Percentiles rank a stretch among this genome's conserved stretches.
These are phyloP conservation scores for Cordia subcordata DNA, from an alignment of 257 asterid species.

Conservation along the genomic window DNA sequence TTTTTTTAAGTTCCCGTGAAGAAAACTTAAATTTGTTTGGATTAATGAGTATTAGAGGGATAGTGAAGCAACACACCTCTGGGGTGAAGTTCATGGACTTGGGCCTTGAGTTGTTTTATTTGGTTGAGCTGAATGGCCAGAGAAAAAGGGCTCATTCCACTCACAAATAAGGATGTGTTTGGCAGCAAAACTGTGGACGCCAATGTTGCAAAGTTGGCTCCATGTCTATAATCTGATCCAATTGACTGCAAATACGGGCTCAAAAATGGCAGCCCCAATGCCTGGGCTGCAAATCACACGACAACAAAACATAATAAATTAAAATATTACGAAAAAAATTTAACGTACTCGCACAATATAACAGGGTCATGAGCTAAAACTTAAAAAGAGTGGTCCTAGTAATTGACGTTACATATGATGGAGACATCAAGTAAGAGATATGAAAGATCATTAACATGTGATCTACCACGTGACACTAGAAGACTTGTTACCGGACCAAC, in stretches of 20 bases:
- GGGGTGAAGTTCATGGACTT: constrained; percentile 32
- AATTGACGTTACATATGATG: no score
- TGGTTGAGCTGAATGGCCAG: constrained; percentile 61
- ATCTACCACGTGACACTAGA: no score
- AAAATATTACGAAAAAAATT: no score
- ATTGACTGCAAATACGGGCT: constrained; percentile 64
- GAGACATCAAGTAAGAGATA: no score
- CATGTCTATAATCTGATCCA: constrained; percentile 62
- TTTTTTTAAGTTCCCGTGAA: no score
- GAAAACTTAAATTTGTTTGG: no score
- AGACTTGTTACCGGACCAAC: no score
- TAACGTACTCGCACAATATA: no score
- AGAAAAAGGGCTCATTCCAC: constrained; percentile 63
- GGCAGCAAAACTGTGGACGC: constrained; percentile 67
- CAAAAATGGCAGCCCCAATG: constrained; percentile 48
- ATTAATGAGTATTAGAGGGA: no score
- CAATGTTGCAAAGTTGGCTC: constrained; percentile 60
- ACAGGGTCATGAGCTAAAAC: no score
- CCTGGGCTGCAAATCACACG: constrained; percentile 52
- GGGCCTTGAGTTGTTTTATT: constrained; percentile 48
- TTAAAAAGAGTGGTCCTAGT: no score
- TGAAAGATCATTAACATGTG: no score
- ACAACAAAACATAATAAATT: background rate
- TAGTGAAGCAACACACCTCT: constrained; percentile 31
- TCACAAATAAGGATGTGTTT: constrained; percentile 48